Evolutionary conservation across 345 rosid genomes (phyloP), one percentile per base, ranked within the genome.

Genomic region (Eucalyptus victrix): DNA sequence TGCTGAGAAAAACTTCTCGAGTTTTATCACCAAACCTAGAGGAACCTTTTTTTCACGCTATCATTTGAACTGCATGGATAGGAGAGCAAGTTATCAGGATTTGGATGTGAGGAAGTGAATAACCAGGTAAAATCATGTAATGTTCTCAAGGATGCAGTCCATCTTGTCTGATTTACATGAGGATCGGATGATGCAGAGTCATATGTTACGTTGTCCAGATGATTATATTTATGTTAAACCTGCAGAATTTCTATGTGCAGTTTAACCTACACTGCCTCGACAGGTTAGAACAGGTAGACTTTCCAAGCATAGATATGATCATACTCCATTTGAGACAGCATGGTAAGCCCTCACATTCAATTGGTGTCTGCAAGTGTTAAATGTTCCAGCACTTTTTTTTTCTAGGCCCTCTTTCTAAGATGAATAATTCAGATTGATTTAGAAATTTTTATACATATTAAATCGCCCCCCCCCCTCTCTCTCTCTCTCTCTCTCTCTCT

Each of bases 401-500:
- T 19, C 45, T 72, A 37, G 81, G 44, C 45, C 81, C 26, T 72
- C 44, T 32, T 69, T 34, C 44, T 34, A 34, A 69, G 80, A 69
- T 34, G 24, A 69, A 17, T 32, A 67, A 69, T 69, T 69, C 42
- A 34, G 44, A 69, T 9, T 34, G 80, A 18, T 69, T 2, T 32
- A 17, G 42, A 32, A 69, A 34, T 32, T 32, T 32, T 17, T 13
- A 32, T 37, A 9, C 24, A 32, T 69, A 9, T 18, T 8, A 69
- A 34, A 17, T 18, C 34, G 2, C 30, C 14, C 12, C 32, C 12
- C 32, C 2, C 9, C 30, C n/a, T n/a, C n/a, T n/a, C n/a, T n/a
- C n/a, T n/a, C n/a, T n/a, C 8, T 30, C 9, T 2, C 4, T 4
- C 60, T 5, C n/a, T 0, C 18, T 6, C 8, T 3, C 1, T 1